Base-by-base conservation (phyloP, 2,329 filamentous ascomycete species). In the Helotiales sp. region DNA sequence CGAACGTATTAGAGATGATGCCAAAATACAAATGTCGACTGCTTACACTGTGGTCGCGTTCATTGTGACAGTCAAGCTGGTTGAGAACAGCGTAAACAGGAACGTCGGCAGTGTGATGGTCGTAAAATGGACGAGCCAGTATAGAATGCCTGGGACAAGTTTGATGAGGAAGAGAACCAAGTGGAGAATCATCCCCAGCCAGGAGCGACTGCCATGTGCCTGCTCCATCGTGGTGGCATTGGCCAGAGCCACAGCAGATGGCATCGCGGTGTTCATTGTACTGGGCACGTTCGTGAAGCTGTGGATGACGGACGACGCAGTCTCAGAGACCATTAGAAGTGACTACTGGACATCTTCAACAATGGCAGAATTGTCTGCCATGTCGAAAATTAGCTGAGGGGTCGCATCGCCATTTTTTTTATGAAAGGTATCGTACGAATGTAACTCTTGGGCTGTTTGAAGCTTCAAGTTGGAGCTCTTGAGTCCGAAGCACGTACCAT, bases 61-160 rank as follows among this genome's bases (percentile, higher is more conserved):
- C 93, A 99, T 96, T 10, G 95, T 99, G 70, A 99, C 91, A 0
- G 95, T 99, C 78, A 96, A 79, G 73, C 90, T 97, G 63, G 91
- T 93, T 5, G 92, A 96, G 70, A 96, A 91, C 61, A 96, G 79
- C 5, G 87, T 90, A 72, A 96, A 99, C 17, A 98, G 83, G 74
- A 95, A 85, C 72, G 91, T 91, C 42, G 95, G 95, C 58, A 97
- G 74, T 15, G 91, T 96, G 65, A 98, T 92, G 25, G 93, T 96
- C 17, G 87, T 83, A 69, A 96, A 89, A 60, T 89, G 91, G 66
- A 96, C 85, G 54, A 87, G 75, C 87, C 90, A 96, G 76, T 95
- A 96, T 40, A 88, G 69, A 30, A 86, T 73, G 19, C 78, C 80
- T 17, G 85, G 83, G 40, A 83, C 71, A 38, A 84, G 68, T 54